Percentiles rank a stretch among this genome's conserved stretches.
These are phyloP conservation scores for Lichtheimia ramosa DNA, from an alignment of 371 early-diverging fungal species.

Conservation along the genomic window DNA sequence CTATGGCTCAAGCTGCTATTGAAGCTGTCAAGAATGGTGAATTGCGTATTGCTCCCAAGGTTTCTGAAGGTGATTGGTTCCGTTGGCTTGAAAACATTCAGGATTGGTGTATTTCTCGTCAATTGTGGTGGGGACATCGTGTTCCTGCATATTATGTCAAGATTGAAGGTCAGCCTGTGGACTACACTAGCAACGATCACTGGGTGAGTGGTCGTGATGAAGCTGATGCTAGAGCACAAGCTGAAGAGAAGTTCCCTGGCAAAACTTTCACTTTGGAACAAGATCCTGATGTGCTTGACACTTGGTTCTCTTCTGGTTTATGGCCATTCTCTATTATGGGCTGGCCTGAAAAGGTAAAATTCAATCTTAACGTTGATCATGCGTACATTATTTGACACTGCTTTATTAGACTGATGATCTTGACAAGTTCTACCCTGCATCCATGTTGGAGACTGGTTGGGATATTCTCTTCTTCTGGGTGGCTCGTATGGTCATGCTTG, in stretches of 20 bases:
- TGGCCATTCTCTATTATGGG: constrained; percentile 99
- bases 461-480: constrained; percentile 99
- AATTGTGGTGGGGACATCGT: constrained; percentile 99
- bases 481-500: constrained; percentile 99
- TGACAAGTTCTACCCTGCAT: constrained; percentile 89
- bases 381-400: not conserved
- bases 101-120: constrained; percentile 97
- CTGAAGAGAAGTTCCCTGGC: constrained; percentile 73
- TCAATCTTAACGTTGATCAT: not conserved
- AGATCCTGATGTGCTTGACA: constrained; percentile 99
- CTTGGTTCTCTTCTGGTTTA: constrained; percentile 99
- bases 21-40: constrained; percentile 86
- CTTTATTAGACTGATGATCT: constrained; percentile 74
- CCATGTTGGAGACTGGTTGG: constrained; percentile 97
- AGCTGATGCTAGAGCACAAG: constrained; percentile 79
- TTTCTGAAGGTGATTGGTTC: constrained; percentile 95
- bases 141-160: constrained; percentile 96
- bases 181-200: constrained; percentile 58
- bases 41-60: constrained; percentile 88
- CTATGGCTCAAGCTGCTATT: constrained; percentile 89
- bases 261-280: constrained; percentile 52
- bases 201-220: constrained; percentile 92
- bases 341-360: constrained; percentile 83
- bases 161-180: constrained; percentile 60
- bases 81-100: constrained; percentile 96